Base-by-base conservation (phyloP, 176 grass and related monocot species). In the Puccinellia tenuiflora region DNA sequence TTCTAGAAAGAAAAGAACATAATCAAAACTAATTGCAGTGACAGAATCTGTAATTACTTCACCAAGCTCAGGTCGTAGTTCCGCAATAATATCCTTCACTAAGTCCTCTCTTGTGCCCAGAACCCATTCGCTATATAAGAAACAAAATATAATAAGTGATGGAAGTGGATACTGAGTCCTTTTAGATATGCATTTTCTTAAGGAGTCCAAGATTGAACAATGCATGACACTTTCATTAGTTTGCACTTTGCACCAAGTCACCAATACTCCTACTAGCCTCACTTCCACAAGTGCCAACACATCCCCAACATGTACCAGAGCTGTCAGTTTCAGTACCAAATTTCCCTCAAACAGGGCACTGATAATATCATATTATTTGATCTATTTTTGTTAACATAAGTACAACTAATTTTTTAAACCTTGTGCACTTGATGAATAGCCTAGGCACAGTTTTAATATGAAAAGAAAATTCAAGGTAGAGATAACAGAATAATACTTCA, bases 101-200 rank as follows among this genome's bases (percentile, higher is more conserved):
- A 98, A 73, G 83, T 98, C 96, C 69, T 98, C 96, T 83, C 96
- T 91, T 73, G 89, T 95, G 68, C 96, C 92, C 90, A 98, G 87
- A 87, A 98, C 96, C 96, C 96, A 98, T 86, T 98, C 96, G 45
- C 96, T 98, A 79, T 77, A 83, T 47, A 77, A 86, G 22, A 51
- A 46, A 64, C 18, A 83, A 63, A 24, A 61, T 22, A 62, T 79
- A 14, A 62, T 79, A 14, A 80, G 67, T 68, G 47, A 65, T 62
- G 30, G 39, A 53, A 33, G 38, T 62, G 74, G 33, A 28, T 46
- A 39, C 25, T 48, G 18, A 48, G 25, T 73, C 69, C 69, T 73
- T 26, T n/a, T 20, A 48, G 25, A 47, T 48, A 73, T 73, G 43
- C 69, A 73, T 73, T 48, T 79, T 80, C n/a, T 54, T 85, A 28